Conservation (phyloP, 2,329 filamentous ascomycete genomes). For the Colletotrichum somersetense region DNA sequence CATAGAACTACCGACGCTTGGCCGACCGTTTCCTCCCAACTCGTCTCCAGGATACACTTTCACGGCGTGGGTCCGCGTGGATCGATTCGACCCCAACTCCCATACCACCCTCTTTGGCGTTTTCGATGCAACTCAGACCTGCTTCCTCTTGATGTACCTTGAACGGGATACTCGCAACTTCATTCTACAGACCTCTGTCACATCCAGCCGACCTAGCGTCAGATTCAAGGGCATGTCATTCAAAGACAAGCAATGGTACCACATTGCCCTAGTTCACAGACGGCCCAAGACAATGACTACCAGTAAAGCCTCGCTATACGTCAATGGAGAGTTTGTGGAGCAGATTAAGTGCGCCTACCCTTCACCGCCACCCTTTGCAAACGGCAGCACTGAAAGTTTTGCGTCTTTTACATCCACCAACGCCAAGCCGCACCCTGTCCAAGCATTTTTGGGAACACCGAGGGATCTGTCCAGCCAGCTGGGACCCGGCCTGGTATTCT, state of each 20-base stretch:
- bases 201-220: conserved; percentile 86
- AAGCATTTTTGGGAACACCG: conserved; percentile 94
- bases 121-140: conserved; percentile 91
- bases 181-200: conserved; percentile 95
- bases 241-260: conserved; percentile 86
- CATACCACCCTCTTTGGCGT: conserved; percentile 98
- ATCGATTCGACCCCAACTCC: conserved; percentile 83
- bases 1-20: conserved; percentile 88
- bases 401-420: conserved; percentile 73
- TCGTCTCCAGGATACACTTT: conserved; percentile 90
- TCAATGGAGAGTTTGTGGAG: conserved; percentile 94
- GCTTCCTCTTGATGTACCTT: conserved; percentile 92
- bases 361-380: conserved; percentile 74
- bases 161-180: conserved; percentile 95
- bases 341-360: conserved; percentile 93
- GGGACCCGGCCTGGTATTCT: conserved; percentile 78
- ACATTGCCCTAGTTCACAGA: conserved; percentile 89
- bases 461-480: conserved; percentile 84
- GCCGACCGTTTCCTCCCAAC: conserved; percentile 85
- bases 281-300: conserved; percentile 79
- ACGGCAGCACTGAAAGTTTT: conserved; percentile 75
- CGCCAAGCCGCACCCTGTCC: conserved; percentile 76
- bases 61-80: conserved; percentile 88
- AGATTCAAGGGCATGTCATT: conserved; percentile 90
- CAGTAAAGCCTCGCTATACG: conserved; percentile 87